These are phyloP conservation scores for Tardiomyces depauwii DNA, from an alignment of 1,139 yeast genomes.

Conservation along the genomic window DNA sequence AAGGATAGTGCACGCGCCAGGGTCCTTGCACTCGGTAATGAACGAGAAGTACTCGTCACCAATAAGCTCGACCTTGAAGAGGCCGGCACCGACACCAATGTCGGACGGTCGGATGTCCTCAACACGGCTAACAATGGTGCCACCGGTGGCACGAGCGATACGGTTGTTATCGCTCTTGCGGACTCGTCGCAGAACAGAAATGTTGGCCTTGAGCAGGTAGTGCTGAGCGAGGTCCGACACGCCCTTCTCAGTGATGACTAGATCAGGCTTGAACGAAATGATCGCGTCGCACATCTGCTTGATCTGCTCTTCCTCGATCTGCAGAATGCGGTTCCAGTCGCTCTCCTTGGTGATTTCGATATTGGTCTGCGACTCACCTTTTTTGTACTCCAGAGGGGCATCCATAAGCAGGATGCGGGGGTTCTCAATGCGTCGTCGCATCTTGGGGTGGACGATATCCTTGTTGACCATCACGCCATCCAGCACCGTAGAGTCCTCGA, in stretches of 20 bases:
- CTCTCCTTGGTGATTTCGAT: constrained; percentile 94
- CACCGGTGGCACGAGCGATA: constrained; percentile 95
- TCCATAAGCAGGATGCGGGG: constrained; percentile 85
- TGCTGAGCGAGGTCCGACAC: constrained; percentile 98
- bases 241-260: constrained; percentile 96
- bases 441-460: constrained; percentile 96
- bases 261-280: constrained; percentile 77
- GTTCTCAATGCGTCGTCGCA: constrained; percentile 79
- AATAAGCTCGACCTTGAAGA: constrained; percentile 85
- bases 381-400: constrained; percentile 95
- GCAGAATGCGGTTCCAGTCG: constrained; percentile 92
- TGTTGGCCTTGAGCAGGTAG: constrained; percentile 85
- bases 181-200: constrained; percentile 87
- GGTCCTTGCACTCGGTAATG: constrained; percentile 68
- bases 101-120: constrained; percentile 91
- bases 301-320: constrained; percentile 97
- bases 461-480: constrained; percentile 92
- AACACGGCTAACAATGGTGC: constrained; percentile 88
- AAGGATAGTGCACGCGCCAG: constrained; percentile 87
- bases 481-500: constrained; percentile 74
- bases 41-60: constrained; percentile 97
- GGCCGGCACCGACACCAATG: constrained; percentile 80
- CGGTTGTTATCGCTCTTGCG: constrained; percentile 94
- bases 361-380: constrained; percentile 98
- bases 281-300: constrained; percentile 77